phyloP scores from a whole-genome alignment of 768 basidiomycete species.

The Boletus tylopilopsis region DNA sequence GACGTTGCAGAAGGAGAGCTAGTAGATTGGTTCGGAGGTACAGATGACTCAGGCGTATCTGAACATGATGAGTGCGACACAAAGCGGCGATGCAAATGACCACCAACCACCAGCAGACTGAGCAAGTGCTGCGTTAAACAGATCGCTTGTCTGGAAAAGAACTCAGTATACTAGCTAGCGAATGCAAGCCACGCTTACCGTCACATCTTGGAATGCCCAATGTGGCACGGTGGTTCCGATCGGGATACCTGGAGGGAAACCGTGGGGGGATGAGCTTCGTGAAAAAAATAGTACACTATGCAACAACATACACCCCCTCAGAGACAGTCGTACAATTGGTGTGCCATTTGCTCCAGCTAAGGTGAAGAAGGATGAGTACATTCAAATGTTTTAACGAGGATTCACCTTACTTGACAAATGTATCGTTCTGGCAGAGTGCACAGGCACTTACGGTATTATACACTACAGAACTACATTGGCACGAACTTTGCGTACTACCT shows the following conservation, averaged over 20 bases:
- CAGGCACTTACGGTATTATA: slow-evolving; percentile 58
- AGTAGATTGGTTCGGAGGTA: background rate
- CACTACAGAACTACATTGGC: slow-evolving; percentile 53
- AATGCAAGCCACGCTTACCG: slow-evolving; percentile 30
- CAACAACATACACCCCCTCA: slow-evolving; percentile 17
- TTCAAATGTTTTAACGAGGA: background rate
- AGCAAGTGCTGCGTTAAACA: background rate
- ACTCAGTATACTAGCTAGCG: background rate
- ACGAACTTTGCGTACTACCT: slow-evolving; percentile 28
- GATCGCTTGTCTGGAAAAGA: slow-evolving; percentile 18
- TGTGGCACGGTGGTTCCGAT: slow-evolving; percentile 46
- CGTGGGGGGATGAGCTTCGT: slow-evolving; percentile 12
- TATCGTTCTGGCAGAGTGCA: slow-evolving; percentile 49
- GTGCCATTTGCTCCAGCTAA: slow-evolving; percentile 50
- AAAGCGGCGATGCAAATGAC: background rate
- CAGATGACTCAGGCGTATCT: background rate
- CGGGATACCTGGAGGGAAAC: slow-evolving; percentile 47
- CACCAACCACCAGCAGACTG: background rate
- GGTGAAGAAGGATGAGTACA: background rate
- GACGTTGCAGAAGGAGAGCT: too few relatives aligned
- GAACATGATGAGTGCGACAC: background rate
- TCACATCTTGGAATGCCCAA: slow-evolving; percentile 60
- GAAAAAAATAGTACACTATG: background rate
- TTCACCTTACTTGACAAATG: slow-evolving; percentile 31
- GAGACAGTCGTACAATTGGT: slow-evolving; percentile 42